Percentiles rank a stretch among this genome's conserved stretches.
Conservation (phyloP, 345 rosid genomes). For the Syzygium jambos region DNA sequence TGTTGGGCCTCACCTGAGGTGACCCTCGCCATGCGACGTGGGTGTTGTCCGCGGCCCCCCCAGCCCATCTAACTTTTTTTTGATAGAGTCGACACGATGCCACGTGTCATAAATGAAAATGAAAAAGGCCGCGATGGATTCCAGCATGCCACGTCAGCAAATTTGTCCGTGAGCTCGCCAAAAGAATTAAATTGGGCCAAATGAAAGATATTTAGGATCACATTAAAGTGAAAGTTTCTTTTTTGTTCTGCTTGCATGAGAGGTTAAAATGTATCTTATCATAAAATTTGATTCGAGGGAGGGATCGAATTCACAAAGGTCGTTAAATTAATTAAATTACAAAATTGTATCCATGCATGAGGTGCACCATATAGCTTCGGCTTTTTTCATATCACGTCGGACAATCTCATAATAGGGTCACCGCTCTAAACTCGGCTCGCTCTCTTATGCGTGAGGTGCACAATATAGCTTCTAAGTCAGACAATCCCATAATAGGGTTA, state of each 20-base stretch:
- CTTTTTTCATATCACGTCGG: no score
- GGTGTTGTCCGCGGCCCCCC: not conserved
- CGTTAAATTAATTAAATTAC: no score
- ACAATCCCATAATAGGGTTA: not conserved
- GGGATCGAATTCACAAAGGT: not conserved
- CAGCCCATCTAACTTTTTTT: not conserved
- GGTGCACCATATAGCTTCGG: no score
- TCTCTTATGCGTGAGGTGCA: not conserved
- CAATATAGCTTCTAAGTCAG: not conserved
- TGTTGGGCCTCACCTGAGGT: not conserved
- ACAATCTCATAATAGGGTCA: no score
- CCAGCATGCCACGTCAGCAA: not conserved
- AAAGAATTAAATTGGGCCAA: not conserved
- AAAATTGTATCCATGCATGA: no score
- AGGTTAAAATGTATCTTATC: not conserved
- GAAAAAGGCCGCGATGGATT: not conserved
- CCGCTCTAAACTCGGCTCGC: no score
- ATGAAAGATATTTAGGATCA: not conserved
- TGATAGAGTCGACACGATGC: no score
- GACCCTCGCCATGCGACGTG: not conserved
- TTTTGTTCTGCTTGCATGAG: not conserved
- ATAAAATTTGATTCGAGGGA: not conserved
- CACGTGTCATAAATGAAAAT: not conserved
- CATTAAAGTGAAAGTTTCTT: not conserved
- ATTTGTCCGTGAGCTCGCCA: rapidly evolving